A percentile compares a stretch with the other conserved stretches of the same genome.
These are phyloP conservation scores for Fusarium brachygibbosum DNA, from an alignment of 2,329 filamentous ascomycete species.

Conservation along the genomic window DNA sequence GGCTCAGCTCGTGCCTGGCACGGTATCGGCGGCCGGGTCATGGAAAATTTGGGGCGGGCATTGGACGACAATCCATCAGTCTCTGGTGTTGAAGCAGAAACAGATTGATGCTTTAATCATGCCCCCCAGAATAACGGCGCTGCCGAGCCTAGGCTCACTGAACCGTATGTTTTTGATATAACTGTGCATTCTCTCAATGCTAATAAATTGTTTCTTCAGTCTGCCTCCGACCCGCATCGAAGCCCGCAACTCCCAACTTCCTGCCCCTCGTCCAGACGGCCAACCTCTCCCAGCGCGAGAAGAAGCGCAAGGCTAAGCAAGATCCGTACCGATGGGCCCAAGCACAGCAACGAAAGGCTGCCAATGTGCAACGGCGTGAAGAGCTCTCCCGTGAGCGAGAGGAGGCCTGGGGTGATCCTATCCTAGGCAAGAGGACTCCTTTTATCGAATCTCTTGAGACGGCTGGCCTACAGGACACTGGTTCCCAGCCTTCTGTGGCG, in stretches of 20 bases:
- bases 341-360: conserved; percentile 84
- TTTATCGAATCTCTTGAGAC: conserved; percentile 87
- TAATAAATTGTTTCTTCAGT: conserved; percentile 59
- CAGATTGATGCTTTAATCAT: conserved; percentile 62
- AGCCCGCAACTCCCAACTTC: conserved; percentile 62
- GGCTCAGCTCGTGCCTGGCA: conserved; percentile 1
- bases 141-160: conserved; percentile 70
- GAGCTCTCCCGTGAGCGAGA: conserved; percentile 76
- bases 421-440: conserved; percentile 82
- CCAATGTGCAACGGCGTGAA: conserved; percentile 81
- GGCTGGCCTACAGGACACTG: conserved; percentile 65
- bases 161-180: conserved; percentile 64
- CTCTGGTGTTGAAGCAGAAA: conserved; percentile 40
- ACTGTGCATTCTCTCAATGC: conserved; percentile 21
- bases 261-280: conserved; percentile 75
- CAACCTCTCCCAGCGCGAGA: conserved; percentile 71
- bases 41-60: conserved; percentile 55
- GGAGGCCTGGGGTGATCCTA: conserved; percentile 78
- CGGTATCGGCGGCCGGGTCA: conserved; percentile 34
- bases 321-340: conserved; percentile 89
- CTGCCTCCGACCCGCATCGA: conserved; percentile 69
- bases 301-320: conserved; percentile 74
- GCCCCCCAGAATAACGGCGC: conserved; percentile 75
- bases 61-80: conserved; percentile 42
- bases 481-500: conserved; percentile 50